A percentile compares a stretch with the other conserved stretches of the same genome.
Evolutionary conservation across 1,284 basidiomycete genomes (phyloP).

Genomic region (Termitomyces sp.): DNA sequence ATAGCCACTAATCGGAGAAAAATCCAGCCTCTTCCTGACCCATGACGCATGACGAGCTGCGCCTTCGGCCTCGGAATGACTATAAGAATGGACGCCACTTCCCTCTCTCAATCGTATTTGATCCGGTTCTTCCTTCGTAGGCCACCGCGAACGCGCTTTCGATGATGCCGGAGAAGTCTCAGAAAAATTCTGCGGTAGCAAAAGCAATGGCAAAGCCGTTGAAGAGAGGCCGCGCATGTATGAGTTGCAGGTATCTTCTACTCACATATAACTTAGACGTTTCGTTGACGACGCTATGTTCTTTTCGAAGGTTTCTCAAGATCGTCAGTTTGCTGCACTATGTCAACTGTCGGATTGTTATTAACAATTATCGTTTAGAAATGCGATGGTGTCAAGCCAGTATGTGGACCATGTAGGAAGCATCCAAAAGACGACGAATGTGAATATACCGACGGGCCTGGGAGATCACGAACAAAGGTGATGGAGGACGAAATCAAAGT

Average conservation of each 20-base stretch:
- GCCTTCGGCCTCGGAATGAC: conserved; percentile 11
- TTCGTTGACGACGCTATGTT: neutral
- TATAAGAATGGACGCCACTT: conserved; percentile 18
- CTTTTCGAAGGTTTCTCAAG: conserved; percentile 45
- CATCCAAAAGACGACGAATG: conserved; percentile 43
- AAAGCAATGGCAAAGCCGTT: conserved; percentile 28
- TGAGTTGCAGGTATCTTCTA: conserved; percentile 39
- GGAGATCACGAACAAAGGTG: conserved; percentile 38
- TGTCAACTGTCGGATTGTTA: neutral
- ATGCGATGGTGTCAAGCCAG: conserved; percentile 42
- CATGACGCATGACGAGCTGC: neutral
- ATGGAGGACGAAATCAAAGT: conserved; percentile 40
- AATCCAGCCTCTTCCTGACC: too few species aligned
- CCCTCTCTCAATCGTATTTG: conserved; percentile 19
- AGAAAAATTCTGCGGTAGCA: conserved; percentile 16
- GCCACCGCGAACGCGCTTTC: conserved; percentile 22
- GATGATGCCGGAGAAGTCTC: conserved; percentile 32
- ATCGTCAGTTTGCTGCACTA: conserved; percentile 37
- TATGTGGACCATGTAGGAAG: conserved; percentile 39
- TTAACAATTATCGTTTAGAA: conserved; percentile 28
- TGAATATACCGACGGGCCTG: conserved; percentile 43
- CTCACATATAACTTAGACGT: neutral
- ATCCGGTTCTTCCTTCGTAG: conserved; percentile 28
- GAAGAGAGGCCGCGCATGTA: conserved; percentile 41
- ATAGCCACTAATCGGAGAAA: conserved; percentile 15